These are phyloP conservation scores for Ophiostoma ulmi DNA, from an alignment of 2,329 filamentous ascomycete genomes.

Conservation along the genomic window DNA sequence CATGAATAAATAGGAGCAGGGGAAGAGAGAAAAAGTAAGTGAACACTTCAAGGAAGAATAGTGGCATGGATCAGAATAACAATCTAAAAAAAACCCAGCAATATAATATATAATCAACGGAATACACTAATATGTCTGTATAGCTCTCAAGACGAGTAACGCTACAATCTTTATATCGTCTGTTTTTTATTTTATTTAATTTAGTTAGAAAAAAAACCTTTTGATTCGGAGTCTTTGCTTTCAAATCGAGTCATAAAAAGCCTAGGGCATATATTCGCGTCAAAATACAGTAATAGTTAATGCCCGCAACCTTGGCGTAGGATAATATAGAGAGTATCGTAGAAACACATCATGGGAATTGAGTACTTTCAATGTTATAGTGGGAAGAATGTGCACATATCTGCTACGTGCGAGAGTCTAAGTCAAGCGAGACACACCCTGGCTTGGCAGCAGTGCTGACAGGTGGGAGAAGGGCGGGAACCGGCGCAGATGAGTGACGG, in stretches of 20 bases:
- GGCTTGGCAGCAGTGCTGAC: slow-evolving; percentile 10
- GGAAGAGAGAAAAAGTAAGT: background rate
- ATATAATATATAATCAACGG: background rate
- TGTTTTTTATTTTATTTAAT: background rate
- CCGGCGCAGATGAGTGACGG: slow-evolving; percentile 16
- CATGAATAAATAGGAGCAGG: background rate
- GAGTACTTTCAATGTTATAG: background rate
- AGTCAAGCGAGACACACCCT: slow-evolving; percentile 13
- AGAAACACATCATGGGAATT: background rate
- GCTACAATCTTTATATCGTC: background rate
- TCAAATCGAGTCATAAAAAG: background rate
- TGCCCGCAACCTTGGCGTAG: no score
- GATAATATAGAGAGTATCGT: background rate
- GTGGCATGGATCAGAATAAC: background rate
- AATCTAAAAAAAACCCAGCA: no score
- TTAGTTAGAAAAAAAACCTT: no score
- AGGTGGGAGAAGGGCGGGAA: slow-evolving; percentile 11
- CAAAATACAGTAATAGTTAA: no score
- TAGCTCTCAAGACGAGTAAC: background rate
- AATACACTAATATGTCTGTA: background rate
- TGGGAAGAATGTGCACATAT: background rate
- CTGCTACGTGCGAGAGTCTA: slow-evolving; percentile 8
- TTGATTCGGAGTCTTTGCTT: background rate
- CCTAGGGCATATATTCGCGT: no score
- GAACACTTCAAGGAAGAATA: background rate